Base-by-base conservation (phyloP, 225 moss, liverwort and hornwort genomes). In the Pseudisothecium myosuroides region DNA sequence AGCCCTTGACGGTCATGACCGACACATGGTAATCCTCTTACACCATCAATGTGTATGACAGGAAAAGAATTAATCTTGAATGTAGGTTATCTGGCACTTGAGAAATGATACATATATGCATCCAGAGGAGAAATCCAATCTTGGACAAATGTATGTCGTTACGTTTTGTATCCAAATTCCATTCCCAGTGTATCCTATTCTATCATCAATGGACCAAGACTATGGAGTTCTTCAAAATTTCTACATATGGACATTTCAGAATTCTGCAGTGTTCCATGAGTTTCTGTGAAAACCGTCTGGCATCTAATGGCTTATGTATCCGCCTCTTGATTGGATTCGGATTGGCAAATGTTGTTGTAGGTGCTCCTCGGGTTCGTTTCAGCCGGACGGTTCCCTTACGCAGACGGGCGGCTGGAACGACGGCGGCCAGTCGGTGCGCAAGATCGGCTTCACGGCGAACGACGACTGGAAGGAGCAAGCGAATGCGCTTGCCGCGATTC, bases 371-470 rank as follows among this genome's bases (percentile, higher is more conserved):
- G 94, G 96, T 15, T 85, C 85, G 23, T 89, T 92, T n/a, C 91
- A 91, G 43, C 4, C 89, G 4, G 92, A 95, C 47, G 96, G 96
- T 17, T 91, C 94, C 36, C 90, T 96, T 21, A 87, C 94, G 29
- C 95, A 95, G 85, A 95, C 96, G 43, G 96, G 96, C 23, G 96
- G 96, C 5, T 96, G 93, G 94, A 93, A 93, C 74, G 96, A 96
- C 72, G 96, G 96, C 24, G 87, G 85, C n/a, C 85, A 50, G 50
- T 7, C 85, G 2, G 92, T 94, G 73, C 94, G 96, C 28, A 93
- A 90, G 45, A 94, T 94, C 63, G 94, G 93, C 11, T 61, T 79
- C 45, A 88, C 90, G 17, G 56, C 60, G 34, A 83, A 52, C 18
- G 94, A 93, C 71, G 93, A 96, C 86, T 96, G 96, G 96, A 87